Base-by-base conservation (phyloP, 202 grass and related monocot species). In the Carex sylvatica region DNA sequence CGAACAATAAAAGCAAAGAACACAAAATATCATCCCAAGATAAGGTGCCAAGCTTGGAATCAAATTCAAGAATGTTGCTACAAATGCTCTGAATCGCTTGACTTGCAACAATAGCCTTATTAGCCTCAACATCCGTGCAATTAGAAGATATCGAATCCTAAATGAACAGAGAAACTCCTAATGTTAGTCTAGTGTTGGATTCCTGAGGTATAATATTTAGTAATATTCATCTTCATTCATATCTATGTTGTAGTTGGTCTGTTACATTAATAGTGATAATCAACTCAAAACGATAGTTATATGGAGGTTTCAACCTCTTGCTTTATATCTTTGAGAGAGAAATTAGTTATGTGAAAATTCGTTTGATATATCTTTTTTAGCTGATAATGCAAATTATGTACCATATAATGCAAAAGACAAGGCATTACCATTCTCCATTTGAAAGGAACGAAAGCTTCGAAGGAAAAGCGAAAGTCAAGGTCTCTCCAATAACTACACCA, bases 91-190 rank as follows among this genome's bases (percentile, higher is more conserved):
- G 83, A 94, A 98, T 77, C 80, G 87, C 59, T 24, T 65, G 85
- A 98, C 89, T 90, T 95, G 95, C 76, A 93, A 85, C 80, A 98
- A 88, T 84, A 98, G 88, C 87, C 95, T 93, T 68, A 92, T 91
- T 76, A 98, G 84, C 54, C 95, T 91, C 83, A 98, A 85, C 91
- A 98, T 90, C 84, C 95, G 91, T 86, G 91, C 95, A 86, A 98
- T 88, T 66, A 98, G 84, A 95, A 98, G 95, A 84, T 95, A 98
- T 9, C 95, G 95, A 85, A 98, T 98, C 95, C 95, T 98, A 88
- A 86, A 84, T 80, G 31, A 75, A 84, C 47, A 88, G 12, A 58
- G 72, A 91, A 67, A 60, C 56, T 8, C 18, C 14, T 36, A 70
- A 20, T 22, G 26, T 70, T 20, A 42, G 36, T 70, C 9, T 46